Conservation (phyloP, 768 basidiomycete genomes). For the Symmetrospora coprosmae region DNA sequence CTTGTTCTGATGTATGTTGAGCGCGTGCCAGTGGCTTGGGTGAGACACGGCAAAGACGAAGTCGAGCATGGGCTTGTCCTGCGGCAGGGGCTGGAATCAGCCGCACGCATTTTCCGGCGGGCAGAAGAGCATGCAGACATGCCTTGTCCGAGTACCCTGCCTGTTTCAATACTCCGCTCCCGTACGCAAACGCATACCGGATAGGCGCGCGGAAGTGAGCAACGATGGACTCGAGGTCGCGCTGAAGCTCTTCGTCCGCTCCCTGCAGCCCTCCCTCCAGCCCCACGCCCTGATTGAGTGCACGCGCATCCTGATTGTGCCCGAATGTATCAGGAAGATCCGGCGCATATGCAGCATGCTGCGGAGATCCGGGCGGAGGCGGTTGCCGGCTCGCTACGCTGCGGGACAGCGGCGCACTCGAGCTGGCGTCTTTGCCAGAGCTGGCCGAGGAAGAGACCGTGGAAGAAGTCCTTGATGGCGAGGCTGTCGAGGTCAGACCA, state of each 20-base stretch:
- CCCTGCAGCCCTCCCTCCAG: conserved; percentile 22
- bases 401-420: too few species aligned
- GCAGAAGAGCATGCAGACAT: not conserved
- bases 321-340: conserved; percentile 9
- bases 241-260: conserved; percentile 21
- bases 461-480: not conserved
- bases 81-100: not conserved
- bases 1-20: conserved; percentile 84
- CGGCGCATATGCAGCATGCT: not conserved
- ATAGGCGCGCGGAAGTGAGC: conserved; percentile 73
- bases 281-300: not conserved
- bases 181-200: conserved; percentile 94
- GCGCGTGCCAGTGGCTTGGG: conserved; percentile 80
- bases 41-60: conserved; percentile 94
- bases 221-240: conserved; percentile 57
- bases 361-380: not conserved
- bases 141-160: conserved; percentile 48
- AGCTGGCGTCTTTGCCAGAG: too few species aligned
- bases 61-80: conserved; percentile 67
- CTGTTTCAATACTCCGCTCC: conserved; percentile 89
- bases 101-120: not conserved
- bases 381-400: too few species aligned
- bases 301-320: not conserved
- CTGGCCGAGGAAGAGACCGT: not conserved
- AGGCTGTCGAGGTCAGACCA: not conserved